Evolutionary conservation across 352 stramenopile species (phyloP).

Genomic region (Pythium rhizo-oryzae): DNA sequence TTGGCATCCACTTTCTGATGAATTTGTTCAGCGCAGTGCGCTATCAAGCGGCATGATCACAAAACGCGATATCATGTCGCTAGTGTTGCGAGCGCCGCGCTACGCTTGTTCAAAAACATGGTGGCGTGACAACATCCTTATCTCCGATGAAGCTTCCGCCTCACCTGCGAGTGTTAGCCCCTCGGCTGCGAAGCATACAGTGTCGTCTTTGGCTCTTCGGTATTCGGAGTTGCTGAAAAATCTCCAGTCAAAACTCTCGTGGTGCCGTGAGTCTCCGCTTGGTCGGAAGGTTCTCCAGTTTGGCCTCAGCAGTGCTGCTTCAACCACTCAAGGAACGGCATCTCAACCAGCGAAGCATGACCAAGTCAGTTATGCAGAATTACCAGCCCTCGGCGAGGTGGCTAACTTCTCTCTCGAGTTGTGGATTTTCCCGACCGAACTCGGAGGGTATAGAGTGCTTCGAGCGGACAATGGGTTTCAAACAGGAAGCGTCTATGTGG

Average conservation of each 20-base stretch:
- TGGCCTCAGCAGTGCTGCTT: conserved; percentile 36
- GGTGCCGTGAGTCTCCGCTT: conserved; percentile 35
- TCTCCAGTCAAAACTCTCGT: conserved; percentile 64
- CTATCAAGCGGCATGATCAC: conserved; percentile 70
- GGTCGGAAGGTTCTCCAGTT: conserved; percentile 69
- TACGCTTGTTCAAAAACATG: conserved; percentile 57
- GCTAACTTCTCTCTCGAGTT: conserved; percentile 79
- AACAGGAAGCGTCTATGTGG: conserved; percentile 67
- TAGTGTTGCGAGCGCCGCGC: conserved; percentile 61
- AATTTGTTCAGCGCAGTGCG: conserved; percentile 80
- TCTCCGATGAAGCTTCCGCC: conserved; percentile 22
- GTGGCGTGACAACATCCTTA: conserved; percentile 59
- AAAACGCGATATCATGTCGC: conserved; percentile 74
- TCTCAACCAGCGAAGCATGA: conserved; percentile 42
- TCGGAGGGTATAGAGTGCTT: conserved; percentile 65
- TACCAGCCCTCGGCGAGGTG: conserved; percentile 58
- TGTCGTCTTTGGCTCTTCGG: conserved; percentile 70
- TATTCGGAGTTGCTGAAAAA: conserved; percentile 72
- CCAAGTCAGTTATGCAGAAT: conserved; percentile 69
- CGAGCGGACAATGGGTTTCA: conserved; percentile 77
- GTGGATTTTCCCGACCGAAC: conserved; percentile 75
- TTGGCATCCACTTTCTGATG: conserved; percentile 77
- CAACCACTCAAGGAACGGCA: conserved; percentile 14
- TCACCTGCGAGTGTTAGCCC: neutral
- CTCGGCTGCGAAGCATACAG: conserved; percentile 48